Base-by-base conservation (phyloP, 768 basidiomycete genomes). In the Podaxis mareebaensis region DNA sequence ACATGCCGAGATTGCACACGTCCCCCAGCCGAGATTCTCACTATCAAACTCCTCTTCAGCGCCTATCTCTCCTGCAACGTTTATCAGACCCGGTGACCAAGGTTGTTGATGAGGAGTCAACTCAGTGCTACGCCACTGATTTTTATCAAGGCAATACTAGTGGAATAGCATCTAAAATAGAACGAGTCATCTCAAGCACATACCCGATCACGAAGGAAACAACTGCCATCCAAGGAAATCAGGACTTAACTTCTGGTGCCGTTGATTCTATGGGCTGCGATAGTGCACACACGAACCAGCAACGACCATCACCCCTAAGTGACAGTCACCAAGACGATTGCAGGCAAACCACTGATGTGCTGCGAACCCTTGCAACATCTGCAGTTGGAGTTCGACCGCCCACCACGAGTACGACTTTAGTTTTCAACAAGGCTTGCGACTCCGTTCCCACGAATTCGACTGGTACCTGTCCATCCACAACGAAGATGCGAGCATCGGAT, bases 321-420 rank as follows among this genome's bases (percentile, higher is more conserved):
- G 42, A 48, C 53, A 15, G 53, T 62, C 40, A 46, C 61, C 61
- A 62, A 28, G 61, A 48, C 53, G 26, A 62, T 54, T 48, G n/a
- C 30, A 44, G 20, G 15, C 26, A 48, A 36, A 39, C 39, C 33
- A 28, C 10, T 46, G 44, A 46, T 56, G 30, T 12, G 17, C 26
- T 11, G 17, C 28, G 7, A 42, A 53, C 30, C 20, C 33, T 48
- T 28, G 6, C 53, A 20, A 55, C 61, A 33, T 38, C 33, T 38
- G 36, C 24, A 24, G 39, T 24, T 36, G 38, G 39, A 13, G 20
- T 4, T 0, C 49, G 49, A 3, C 20, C 49, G 49, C 49, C 49
- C 26, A 20, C 17, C 7, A 22, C 20, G 12, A 24, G 20, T 51
- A 15, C 42, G n/a, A n/a, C 13, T 44, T 20, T 20, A 15, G n/a